A percentile compares a stretch with the other conserved stretches of the same genome.
phyloP scores from a whole-genome alignment of 768 basidiomycete genomes.

The Boletus rufocinnamomeus region DNA sequence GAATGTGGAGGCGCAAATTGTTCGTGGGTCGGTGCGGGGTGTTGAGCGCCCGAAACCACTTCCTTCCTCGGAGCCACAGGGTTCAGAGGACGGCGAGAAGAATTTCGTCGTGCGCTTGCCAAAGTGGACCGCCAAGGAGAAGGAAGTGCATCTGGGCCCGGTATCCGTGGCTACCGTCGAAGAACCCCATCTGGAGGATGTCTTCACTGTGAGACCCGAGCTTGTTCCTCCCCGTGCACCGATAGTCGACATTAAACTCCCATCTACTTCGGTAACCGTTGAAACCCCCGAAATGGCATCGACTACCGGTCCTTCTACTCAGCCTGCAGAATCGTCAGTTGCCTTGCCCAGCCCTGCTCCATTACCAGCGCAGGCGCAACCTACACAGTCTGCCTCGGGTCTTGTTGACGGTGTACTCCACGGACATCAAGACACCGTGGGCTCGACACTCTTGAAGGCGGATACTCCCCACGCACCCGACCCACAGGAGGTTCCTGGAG shows the following conservation, averaged over 20 bases:
- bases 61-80: conserved; percentile 23
- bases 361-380: conserved; percentile 14
- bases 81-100: conserved; percentile 47
- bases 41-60: conserved; percentile 15
- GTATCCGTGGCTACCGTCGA: conserved; percentile 30
- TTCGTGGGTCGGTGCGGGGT: conserved; percentile 39
- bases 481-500: conserved; percentile 21
- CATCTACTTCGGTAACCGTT: conserved; percentile 30
- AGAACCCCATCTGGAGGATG: conserved; percentile 52
- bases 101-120: conserved; percentile 59
- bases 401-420: conserved; percentile 25
- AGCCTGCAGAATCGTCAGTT: conserved; percentile 9
- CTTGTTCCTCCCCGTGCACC: conserved; percentile 37
- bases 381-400: conserved; percentile 10
- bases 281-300: conserved; percentile 1
- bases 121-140: conserved; percentile 40
- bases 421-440: conserved; percentile 30
- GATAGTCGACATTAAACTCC: conserved; percentile 29
- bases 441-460: conserved; percentile 32
- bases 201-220: conserved; percentile 58
- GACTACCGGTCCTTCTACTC: conserved; percentile 14
- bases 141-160: conserved; percentile 15
- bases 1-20: conserved; percentile 44
- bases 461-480: conserved; percentile 29
- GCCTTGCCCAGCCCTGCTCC: conserved; percentile 13